Base-by-base conservation (phyloP, 805 yeast genomes). In the Wickerhamiella bombiphila region DNA sequence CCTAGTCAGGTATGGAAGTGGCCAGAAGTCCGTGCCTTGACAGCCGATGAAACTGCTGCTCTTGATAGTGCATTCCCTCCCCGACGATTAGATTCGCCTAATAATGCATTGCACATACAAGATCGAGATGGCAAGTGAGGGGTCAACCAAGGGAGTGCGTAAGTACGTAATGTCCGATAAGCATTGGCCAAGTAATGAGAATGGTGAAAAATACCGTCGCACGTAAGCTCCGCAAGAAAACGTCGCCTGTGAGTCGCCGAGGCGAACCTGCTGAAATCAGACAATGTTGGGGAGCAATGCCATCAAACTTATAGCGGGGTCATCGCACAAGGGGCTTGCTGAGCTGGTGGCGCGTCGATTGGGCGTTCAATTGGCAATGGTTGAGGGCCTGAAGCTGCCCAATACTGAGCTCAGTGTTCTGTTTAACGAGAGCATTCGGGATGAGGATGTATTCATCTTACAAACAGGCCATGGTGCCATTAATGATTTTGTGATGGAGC, bases 381-480 rank as follows among this genome's bases (percentile, higher is more conserved):
- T 73, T 83, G 37, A 76, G 75, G 47, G 76, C 81, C 29, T 79
- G 14, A 45, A 45, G 29, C 42, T 47, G 44, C 45, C 50, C 30
- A 49, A 48, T 32, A 37, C 44, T 18, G 54, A 50, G 35, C 48
- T 49, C 36, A 39, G 45, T 34, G 47, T 50, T 34, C 40, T 47
- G 28, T 77, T 85, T 39, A 91, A 86, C 22, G 94, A 83, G 55
- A 75, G 88, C 21, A 80, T 83, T n/a, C 71, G 95, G 58, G 94
- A 83, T 56, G 94, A 85, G 56, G 95, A 83, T 50, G 61, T 56
- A 21, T 58, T 52, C 40, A 54, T 57, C 35, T 38, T 57, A 34
- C 95, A 83, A 55, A 82, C 85, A 2, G 94, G 94, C 17, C 72
- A 78, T 46, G 94, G 93, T 29, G 80, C 72, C 37, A 72, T 91